Evolutionary conservation across 2,329 filamentous ascomycete genomes (phyloP), one percentile per base, ranked within the genome.

Genomic region (Talaromyces verruculosus): DNA sequence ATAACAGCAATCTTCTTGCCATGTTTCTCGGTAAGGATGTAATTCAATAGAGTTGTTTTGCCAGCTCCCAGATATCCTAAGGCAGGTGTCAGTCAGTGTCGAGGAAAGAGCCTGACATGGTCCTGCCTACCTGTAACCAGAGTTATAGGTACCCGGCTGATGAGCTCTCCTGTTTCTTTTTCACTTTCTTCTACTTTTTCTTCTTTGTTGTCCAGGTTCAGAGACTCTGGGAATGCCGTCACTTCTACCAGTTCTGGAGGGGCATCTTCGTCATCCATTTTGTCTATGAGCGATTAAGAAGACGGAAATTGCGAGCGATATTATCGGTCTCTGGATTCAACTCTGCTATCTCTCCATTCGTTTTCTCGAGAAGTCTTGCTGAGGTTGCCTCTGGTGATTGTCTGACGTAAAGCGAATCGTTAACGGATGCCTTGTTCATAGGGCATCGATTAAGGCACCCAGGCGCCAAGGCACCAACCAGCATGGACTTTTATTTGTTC

Each of bases 1-100:
- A 99, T 98, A 15, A 99, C 95, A 11, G 95, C 95, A 77, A 99
- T 95, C 74, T 93, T 97, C 84, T 98, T 98, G 77, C 94, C 94
- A 84, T 99, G 95, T 68, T 94, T 89, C 66, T 93, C 93, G 33
- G 91, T 96, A 62, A 99, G 83, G 68, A 99, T 98, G 77, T 98
- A 97, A 77, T 99, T 98, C 66, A 99, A 83, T 35, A 98, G 80
- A 0, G 94, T 98, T 0, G 94, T 98, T 79, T 99, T 99, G 19
- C 95, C 95, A 8, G 95, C 92, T 19, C 95, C 95, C 3, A 99
- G 85, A 74, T 99, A 99, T 3, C 95, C 92, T 95, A 33, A 43
- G 19, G n/a, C 17, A 35, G 17, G 55, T 45, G 60, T 68, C 30
- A 68, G 45, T 57, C n/a, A 68, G 19, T 11, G 17, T 25, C 11